Conservation (phyloP, 2,329 filamentous ascomycete species). For the Claviceps africana region DNA sequence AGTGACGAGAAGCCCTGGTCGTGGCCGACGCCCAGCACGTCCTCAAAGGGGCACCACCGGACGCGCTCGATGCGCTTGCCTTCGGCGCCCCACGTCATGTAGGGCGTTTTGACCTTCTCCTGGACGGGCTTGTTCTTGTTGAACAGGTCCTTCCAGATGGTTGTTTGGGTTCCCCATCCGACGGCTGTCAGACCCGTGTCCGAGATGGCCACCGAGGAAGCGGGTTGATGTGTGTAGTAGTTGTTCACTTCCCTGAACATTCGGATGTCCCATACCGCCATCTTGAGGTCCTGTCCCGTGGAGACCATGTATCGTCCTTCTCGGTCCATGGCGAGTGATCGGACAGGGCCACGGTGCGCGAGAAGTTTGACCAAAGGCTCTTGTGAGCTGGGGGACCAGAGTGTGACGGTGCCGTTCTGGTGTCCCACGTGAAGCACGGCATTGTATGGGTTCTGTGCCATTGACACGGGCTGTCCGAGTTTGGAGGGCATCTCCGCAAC, state of each 20-base stretch:
- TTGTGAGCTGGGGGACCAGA: slow-evolving; percentile 88
- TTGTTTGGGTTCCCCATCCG: slow-evolving; percentile 79
- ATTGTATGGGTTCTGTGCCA: slow-evolving; percentile 84
- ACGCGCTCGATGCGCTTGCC: slow-evolving; percentile 69
- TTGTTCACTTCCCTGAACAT: slow-evolving; percentile 87
- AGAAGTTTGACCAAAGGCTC: slow-evolving; percentile 83
- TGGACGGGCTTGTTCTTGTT: slow-evolving; percentile 57
- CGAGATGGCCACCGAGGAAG: slow-evolving; percentile 72
- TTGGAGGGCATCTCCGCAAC: slow-evolving; percentile 76
- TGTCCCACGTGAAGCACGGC: slow-evolving; percentile 86
- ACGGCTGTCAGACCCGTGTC: slow-evolving; percentile 80
- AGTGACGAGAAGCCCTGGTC: slow-evolving; percentile 77
- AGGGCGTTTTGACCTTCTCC: slow-evolving; percentile 70
- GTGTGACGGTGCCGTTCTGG: slow-evolving; percentile 83
- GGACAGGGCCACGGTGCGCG: slow-evolving; percentile 77
- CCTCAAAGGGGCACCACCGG: slow-evolving; percentile 88
- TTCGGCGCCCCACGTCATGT: slow-evolving; percentile 86
- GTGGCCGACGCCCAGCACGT: slow-evolving; percentile 77
- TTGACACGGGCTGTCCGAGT: slow-evolving; percentile 67
- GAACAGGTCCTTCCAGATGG: slow-evolving; percentile 85
- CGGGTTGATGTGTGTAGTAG: slow-evolving; percentile 74
- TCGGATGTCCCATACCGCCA: slow-evolving; percentile 92
- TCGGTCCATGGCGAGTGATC: slow-evolving; percentile 71
- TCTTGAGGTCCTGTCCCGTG: slow-evolving; percentile 74
- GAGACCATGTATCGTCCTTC: slow-evolving; percentile 94